A percentile compares a stretch with the other conserved stretches of the same genome.
Conservation (phyloP, 2,329 filamentous ascomycete species). For the Alternaria rosae region DNA sequence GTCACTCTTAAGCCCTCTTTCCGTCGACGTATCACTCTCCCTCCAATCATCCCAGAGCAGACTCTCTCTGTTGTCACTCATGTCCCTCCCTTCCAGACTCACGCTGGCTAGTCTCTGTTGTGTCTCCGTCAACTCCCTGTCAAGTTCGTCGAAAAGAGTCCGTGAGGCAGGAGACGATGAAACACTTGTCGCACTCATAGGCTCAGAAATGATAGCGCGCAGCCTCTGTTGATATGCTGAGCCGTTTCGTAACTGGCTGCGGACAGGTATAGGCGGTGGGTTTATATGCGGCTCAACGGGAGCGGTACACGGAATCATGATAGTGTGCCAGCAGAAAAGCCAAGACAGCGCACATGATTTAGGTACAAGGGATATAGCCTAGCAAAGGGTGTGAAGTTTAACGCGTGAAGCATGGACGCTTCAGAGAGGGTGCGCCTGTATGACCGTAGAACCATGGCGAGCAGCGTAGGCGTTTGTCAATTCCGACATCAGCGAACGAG, state of each 20-base stretch:
- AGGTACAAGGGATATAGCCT: background rate
- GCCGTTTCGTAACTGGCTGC: slow-evolving; percentile 5
- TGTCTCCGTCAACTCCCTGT: slow-evolving; percentile 3
- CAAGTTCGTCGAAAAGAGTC: slow-evolving; percentile 1
- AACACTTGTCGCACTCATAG: background rate
- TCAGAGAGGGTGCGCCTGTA: slow-evolving; percentile 3
- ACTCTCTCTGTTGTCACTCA: background rate
- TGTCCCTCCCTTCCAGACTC: background rate
- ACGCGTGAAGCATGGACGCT: slow-evolving; percentile 1
- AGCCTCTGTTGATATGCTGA: background rate
- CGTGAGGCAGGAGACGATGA: background rate
- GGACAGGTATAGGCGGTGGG: slow-evolving; percentile 12
- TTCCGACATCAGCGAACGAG: background rate
- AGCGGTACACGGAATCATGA: slow-evolving; percentile 2
- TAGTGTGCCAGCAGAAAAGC: background rate
- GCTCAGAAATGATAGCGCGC: background rate
- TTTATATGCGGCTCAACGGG: background rate
- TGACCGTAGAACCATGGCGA: background rate
- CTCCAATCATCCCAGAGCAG: background rate
- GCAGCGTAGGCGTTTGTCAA: slow-evolving; percentile 3
- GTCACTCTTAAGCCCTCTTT: background rate
- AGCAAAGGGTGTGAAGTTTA: background rate
- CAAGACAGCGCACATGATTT: background rate
- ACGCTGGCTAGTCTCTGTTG: slow-evolving; percentile 1
- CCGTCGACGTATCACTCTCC: background rate